phyloP scores from a whole-genome alignment of 164 flowering plant species.

The Vitis riparia region DNA sequence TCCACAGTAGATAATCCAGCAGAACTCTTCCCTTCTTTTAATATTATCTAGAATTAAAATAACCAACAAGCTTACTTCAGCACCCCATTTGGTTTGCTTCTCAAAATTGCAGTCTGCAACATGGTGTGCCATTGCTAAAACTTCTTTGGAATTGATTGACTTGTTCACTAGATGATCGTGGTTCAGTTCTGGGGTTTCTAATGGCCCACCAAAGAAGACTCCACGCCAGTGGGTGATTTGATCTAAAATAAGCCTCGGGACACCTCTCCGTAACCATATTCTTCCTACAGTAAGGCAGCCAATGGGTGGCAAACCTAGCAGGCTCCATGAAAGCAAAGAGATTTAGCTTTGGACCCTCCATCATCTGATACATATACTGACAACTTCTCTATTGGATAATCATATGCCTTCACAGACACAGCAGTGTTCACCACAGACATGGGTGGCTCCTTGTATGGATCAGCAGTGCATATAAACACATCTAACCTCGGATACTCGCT shows the following conservation, averaged over 20 bases:
- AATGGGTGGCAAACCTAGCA: constrained; percentile 46
- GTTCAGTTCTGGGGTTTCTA: too few species aligned
- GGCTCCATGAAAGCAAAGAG: constrained; percentile 66
- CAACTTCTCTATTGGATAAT: constrained; percentile 56
- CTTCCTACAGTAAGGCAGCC: constrained; percentile 60
- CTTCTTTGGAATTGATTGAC: too few species aligned
- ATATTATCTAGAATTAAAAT: too few species aligned
- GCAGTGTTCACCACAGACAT: constrained; percentile 50
- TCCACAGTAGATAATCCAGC: too few species aligned
- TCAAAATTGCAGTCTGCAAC: too few species aligned
- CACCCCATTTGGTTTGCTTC: too few species aligned
- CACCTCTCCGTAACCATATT: constrained; percentile 32
- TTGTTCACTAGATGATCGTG: too few species aligned
- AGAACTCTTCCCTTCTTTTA: too few species aligned
- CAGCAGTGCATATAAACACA: constrained; percentile 68
- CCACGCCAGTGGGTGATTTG: not conserved
- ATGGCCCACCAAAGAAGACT: too few species aligned
- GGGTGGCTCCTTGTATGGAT: constrained; percentile 69
- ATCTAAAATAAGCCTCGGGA: constrained; percentile 43
- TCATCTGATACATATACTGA: constrained; percentile 66
- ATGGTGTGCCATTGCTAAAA: too few species aligned
- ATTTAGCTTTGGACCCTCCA: constrained; percentile 53
- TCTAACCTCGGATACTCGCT: constrained; percentile 43
- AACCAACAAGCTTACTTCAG: too few species aligned
- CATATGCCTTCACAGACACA: constrained; percentile 61